These are phyloP conservation scores for Malus fusca DNA, from an alignment of 306 rosid species.

Conservation along the genomic window DNA sequence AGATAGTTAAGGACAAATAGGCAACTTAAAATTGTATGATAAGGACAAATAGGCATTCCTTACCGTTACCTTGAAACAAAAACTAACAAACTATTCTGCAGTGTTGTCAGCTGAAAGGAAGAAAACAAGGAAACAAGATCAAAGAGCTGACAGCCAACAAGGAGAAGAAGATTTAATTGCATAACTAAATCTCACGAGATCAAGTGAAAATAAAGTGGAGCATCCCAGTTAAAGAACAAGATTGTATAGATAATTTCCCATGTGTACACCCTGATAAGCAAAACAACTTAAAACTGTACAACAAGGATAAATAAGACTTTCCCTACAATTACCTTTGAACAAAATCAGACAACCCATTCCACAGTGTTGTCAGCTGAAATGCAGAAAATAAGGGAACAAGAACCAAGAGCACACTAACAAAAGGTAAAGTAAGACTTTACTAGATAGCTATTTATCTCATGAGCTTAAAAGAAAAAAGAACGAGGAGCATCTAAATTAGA, in stretches of 20 bases:
- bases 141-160: constrained; percentile 43
- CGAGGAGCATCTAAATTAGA: constrained; percentile 43
- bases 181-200: constrained; percentile 53
- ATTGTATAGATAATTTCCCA: constrained; percentile 12
- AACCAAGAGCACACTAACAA: constrained; percentile 45
- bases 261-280: constrained; percentile 3
- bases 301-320: constrained; percentile 27
- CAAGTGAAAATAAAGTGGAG: constrained; percentile 31
- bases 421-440: constrained; percentile 46
- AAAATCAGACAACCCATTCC: constrained; percentile 54
- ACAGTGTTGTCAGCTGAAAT: constrained; percentile 47
- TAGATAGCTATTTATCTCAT: constrained; percentile 57
- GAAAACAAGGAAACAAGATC: constrained; percentile 25
- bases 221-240: constrained; percentile 41
- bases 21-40: constrained; percentile 54
- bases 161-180: constrained; percentile 41
- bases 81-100: constrained; percentile 45
- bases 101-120: constrained; percentile 49
- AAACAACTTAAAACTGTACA: constrained; percentile 60
- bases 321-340: constrained; percentile 70
- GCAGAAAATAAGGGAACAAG: constrained; percentile 23
- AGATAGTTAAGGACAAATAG: not conserved
- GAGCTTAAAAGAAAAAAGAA: constrained; percentile 36
- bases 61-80: constrained; percentile 67
- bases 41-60: constrained; percentile 32